These are phyloP conservation scores for Talaromyces sp. DNA, from an alignment of 2,329 filamentous ascomycete species.

Conservation along the genomic window DNA sequence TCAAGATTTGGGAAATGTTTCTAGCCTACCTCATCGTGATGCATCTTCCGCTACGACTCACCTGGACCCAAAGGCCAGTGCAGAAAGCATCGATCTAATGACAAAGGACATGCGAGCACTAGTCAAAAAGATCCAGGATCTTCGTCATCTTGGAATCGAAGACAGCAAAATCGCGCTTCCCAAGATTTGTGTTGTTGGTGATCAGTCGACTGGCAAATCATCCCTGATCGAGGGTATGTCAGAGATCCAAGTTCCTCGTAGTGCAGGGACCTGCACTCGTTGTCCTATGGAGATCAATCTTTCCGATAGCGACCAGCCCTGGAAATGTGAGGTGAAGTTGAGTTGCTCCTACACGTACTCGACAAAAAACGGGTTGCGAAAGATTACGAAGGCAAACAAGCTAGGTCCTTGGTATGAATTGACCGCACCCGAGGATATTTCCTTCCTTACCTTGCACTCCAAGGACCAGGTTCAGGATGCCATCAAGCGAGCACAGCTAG, in stretches of 20 bases:
- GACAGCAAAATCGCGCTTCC: slow-evolving; percentile 66
- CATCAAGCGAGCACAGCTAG: slow-evolving; percentile 71
- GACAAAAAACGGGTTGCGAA: slow-evolving; percentile 31
- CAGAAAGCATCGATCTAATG: slow-evolving; percentile 29
- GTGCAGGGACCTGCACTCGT: slow-evolving; percentile 70
- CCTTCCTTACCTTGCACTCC: slow-evolving; percentile 62
- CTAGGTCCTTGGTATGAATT: slow-evolving; percentile 65
- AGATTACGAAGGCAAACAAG: slow-evolving; percentile 51
- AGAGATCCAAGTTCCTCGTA: slow-evolving; percentile 68
- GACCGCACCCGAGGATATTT: slow-evolving; percentile 44
- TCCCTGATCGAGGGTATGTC: slow-evolving; percentile 60
- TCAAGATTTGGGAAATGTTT: neutral
- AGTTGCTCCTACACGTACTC: slow-evolving; percentile 62
- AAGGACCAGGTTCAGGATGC: slow-evolving; percentile 63
- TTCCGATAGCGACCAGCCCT: slow-evolving; percentile 52
- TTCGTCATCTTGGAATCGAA: slow-evolving; percentile 70
- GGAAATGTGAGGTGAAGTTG: slow-evolving; percentile 67
- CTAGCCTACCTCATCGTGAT: neutral
- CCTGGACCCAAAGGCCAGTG: neutral
- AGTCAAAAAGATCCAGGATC: slow-evolving; percentile 49
- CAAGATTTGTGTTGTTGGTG: slow-evolving; percentile 77
- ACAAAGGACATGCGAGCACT: slow-evolving; percentile 35
- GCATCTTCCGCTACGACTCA: neutral
- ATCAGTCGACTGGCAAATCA: slow-evolving; percentile 81
- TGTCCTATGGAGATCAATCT: slow-evolving; percentile 79